Evolutionary conservation across 1,284 basidiomycete species (phyloP), one percentile per base, ranked within the genome.

Genomic region (Boletus semigastroideus): DNA sequence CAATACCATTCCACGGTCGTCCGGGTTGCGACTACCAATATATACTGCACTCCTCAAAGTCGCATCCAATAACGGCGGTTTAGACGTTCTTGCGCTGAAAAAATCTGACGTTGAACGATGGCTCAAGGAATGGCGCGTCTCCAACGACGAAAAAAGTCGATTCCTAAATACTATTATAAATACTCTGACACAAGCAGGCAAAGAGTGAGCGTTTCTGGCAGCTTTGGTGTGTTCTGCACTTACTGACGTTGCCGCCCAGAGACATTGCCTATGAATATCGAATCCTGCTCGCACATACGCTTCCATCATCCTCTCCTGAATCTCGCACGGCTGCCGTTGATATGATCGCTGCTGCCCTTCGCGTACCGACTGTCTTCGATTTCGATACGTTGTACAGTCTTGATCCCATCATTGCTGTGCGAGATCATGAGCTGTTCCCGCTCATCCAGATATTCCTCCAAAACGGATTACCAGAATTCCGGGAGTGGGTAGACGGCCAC

Each of bases 381-480:
- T 88, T 95, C 61, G 88, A 94, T 62, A 71, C 85, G n/a, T 72
- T 96, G 22, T 83, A 92, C 74, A 86, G 84, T 55, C 74, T 89
- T 17, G 85, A 92, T 55, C 83, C 85, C 6, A 77, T 93, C 36
- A 74, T 88, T 46, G 79, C 82, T n/a, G 75, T 78, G 16, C 85
- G 86, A 64, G 80, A 83, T 47, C 80, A 86, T 63, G 80, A 85
- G 49, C 73, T 90, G 19, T 87, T 84, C 66, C 69, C 79, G 22
- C 79, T 93, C 22, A 75, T 92, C 27, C 82, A 84, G 54, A 78
- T 91, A 57, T 91, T 91, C 75, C 72, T 89, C 46, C 83, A 74
- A 61, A 79, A 81, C 19, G 81, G 86, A n/a, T 68, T 91, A 1
- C 52, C 77, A 22, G 84, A 92, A 54, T 86, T 84, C 59, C 73